Percentiles rank a stretch among this genome's conserved stretches.
Evolutionary conservation across 2,329 filamentous ascomycete species (phyloP).

Genomic region (Cladosporium sp.): DNA sequence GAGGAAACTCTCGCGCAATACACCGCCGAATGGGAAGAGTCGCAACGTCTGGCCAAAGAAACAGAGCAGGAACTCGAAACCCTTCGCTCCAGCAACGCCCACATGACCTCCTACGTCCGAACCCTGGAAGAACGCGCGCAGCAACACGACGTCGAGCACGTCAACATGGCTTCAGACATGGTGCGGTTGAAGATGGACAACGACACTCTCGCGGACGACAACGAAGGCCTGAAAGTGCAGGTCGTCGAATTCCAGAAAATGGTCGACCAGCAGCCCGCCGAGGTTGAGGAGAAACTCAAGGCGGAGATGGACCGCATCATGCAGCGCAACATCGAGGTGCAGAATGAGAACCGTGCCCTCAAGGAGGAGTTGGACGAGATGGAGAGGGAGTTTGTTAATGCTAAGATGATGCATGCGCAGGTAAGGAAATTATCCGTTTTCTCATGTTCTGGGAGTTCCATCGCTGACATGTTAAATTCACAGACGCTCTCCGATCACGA

Average conservation of each 20-base stretch:
- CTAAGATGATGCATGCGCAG: constrained; percentile 94
- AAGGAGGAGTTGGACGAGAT: constrained; percentile 90
- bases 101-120: constrained; percentile 71
- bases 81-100: constrained; percentile 62
- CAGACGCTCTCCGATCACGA: constrained; percentile 48
- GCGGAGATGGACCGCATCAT: constrained; percentile 88
- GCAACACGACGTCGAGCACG: constrained; percentile 84
- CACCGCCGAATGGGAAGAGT: constrained; percentile 86
- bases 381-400: constrained; percentile 86
- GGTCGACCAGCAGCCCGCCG: constrained; percentile 82
- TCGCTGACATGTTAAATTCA: constrained; percentile 17
- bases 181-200: constrained; percentile 93
- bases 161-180: constrained; percentile 83
- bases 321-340: constrained; percentile 86
- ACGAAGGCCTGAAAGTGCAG: constrained; percentile 81
- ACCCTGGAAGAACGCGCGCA: constrained; percentile 83
- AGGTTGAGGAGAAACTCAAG: constrained; percentile 78
- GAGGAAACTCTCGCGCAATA: constrained; percentile 78
- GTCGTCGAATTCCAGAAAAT: constrained; percentile 80
- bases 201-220: constrained; percentile 81
- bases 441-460: too few species aligned
- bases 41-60: constrained; percentile 74
- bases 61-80: constrained; percentile 76
- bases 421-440: constrained; percentile 52
- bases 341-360: constrained; percentile 83